These are phyloP conservation scores for Blastobotrys proliferans DNA, from an alignment of 1,139 yeast genomes.

Conservation along the genomic window DNA sequence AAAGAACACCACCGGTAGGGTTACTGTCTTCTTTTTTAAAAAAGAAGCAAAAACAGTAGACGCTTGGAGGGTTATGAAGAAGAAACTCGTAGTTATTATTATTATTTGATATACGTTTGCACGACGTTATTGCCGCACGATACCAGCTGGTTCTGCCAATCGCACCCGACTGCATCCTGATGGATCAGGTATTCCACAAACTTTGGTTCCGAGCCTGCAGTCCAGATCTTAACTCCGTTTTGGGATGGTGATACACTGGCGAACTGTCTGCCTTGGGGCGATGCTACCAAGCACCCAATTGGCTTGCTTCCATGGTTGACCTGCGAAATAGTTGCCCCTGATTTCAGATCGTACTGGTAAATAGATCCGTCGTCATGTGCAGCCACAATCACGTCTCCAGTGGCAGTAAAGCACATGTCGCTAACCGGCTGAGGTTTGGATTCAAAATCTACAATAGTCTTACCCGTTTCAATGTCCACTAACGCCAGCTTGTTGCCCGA, in stretches of 20 bases:
- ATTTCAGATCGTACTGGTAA: background rate
- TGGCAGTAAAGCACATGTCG: background rate
- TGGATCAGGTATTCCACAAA: slow-evolving; percentile 1
- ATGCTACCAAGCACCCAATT: background rate
- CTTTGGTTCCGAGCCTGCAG: background rate
- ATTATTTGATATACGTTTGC: slow-evolving; percentile 2
- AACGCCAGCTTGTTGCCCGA: background rate
- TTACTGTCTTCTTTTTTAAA: too few species aligned
- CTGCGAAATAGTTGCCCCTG: background rate
- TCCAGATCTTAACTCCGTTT: slow-evolving; percentile 2
- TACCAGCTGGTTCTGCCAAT: background rate
- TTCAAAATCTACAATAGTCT: background rate
- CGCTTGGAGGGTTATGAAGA: too few species aligned
- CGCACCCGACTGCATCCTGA: slow-evolving; percentile 2
- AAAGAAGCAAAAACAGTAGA: too few species aligned
- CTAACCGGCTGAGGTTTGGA: background rate
- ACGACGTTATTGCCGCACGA: slow-evolving; percentile 5
- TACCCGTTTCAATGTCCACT: background rate
- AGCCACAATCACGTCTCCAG: background rate
- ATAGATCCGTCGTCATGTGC: slow-evolving; percentile 3
- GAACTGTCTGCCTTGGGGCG: slow-evolving; percentile 1
- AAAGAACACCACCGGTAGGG: too few species aligned
- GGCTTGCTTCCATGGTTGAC: background rate
- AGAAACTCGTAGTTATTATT: too few species aligned
- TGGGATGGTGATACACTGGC: background rate